Evolutionary conservation across 2,329 filamentous ascomycete genomes (phyloP).

Genomic region (Pestalotiopsis sp.): DNA sequence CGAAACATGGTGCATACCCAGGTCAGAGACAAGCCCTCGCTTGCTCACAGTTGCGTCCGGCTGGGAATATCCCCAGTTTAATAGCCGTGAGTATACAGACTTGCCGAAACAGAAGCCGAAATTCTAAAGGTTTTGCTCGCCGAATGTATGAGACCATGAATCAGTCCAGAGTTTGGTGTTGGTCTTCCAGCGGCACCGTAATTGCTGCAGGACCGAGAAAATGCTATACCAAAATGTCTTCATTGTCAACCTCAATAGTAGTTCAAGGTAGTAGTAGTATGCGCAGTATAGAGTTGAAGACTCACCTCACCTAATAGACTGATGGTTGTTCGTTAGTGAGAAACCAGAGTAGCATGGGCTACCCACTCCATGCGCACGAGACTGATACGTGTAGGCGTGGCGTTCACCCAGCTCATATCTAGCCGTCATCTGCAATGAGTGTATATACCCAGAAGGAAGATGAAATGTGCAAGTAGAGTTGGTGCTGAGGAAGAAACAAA

Average conservation of each 20-base stretch:
- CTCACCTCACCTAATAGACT: neutral
- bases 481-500: too few species aligned
- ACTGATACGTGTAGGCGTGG: neutral
- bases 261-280: neutral
- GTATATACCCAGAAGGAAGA: too few species aligned
- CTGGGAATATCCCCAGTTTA: neutral
- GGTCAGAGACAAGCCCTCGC: neutral
- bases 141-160: neutral
- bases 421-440: neutral
- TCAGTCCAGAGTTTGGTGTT: neutral
- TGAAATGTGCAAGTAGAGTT: too few species aligned
- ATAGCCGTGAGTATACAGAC: neutral
- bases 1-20: neutral
- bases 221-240: neutral
- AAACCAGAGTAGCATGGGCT: neutral
- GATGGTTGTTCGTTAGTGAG: neutral
- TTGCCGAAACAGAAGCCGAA: neutral
- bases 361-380: too few species aligned
- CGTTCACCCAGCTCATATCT: neutral
- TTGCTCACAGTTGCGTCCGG: neutral
- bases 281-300: neutral
- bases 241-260: neutral
- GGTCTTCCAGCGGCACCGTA: neutral
- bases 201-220: neutral
- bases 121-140: neutral